Conservation (phyloP, 2,329 filamentous ascomycete species). For the Diaporthe capsici region DNA sequence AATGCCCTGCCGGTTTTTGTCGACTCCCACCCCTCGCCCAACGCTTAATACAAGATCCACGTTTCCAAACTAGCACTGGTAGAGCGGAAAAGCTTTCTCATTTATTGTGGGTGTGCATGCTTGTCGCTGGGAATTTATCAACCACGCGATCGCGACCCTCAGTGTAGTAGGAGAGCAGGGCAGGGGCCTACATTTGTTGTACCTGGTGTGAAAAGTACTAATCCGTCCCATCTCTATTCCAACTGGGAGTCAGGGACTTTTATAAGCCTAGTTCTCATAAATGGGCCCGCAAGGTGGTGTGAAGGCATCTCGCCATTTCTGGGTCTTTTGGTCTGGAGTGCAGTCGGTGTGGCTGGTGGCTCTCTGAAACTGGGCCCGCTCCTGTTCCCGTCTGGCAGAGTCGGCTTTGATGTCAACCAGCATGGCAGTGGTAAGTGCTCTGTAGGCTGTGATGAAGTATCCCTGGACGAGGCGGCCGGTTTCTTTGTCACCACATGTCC, state of each 20-base stretch:
- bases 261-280: neutral
- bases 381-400: neutral
- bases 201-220: neutral
- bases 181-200: no score
- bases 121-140: no score
- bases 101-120: no score
- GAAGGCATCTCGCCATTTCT: neutral
- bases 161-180: no score
- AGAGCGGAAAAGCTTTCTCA: no score
- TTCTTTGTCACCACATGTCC: neutral
- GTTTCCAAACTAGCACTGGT: no score
- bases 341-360: neutral
- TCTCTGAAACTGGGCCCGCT: neutral
- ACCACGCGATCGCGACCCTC: no score
- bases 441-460: conserved; percentile 2
- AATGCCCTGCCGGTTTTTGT: no score
- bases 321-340: neutral
- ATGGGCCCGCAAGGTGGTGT: neutral
- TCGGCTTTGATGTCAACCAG: conserved; percentile 10
- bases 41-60: no score
- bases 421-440: neutral
- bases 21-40: no score
- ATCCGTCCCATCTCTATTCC: neutral
- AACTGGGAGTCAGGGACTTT: no score
- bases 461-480: neutral